Base-by-base conservation (phyloP, 2,329 filamentous ascomycete species). In the Madurella fahalii region DNA sequence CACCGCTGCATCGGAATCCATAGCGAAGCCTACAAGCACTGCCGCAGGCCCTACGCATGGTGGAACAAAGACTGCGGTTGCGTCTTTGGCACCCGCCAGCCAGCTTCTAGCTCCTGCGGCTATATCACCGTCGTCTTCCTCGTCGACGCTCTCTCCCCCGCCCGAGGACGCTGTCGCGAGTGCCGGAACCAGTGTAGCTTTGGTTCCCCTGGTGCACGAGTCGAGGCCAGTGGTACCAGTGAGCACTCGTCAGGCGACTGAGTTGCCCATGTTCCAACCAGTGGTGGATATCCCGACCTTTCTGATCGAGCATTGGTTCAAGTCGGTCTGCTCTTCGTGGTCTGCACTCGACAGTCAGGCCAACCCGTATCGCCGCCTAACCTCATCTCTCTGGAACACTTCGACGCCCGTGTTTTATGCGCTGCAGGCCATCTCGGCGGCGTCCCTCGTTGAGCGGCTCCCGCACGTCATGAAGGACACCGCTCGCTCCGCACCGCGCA, bases 271-370 rank as follows among this genome's bases (percentile, higher is more conserved):
- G 49, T 44, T 40, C 30, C 63, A 61, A 12, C 60, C 60, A 9
- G 56, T 65, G 18, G 60, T 65, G 2, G 57, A 67, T 39, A 61
- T 65, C 13, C 64, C 63, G 4, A 63, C 63, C 0, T 63, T 66
- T 13, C 52, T 67, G 41, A 64, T 67, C 45, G 62, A 67, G 41
- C 64, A 66, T 55, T 67, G 65, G 65, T 67, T 67, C 50, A 64
- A 65, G 30, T 64, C 63, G 1, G 65, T 67, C 18, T 67, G 65
- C 53, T 17, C 55, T 5, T 62, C 60, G 16, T 67, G 65, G 65
- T 66, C 63, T 5, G 64, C 65, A 2, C 62, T 59, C 50, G 65
- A 67, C 53, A 65, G 63, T 2, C 51, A 57, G 5, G 32, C 54
- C 13, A 67, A 67, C 50, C 64, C 63, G 0, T 65, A 64, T 42